Percentiles rank a stretch among this genome's conserved stretches.
These are phyloP conservation scores for Mimosa pudica DNA, from an alignment of 306 rosid genomes.

Conservation along the genomic window DNA sequence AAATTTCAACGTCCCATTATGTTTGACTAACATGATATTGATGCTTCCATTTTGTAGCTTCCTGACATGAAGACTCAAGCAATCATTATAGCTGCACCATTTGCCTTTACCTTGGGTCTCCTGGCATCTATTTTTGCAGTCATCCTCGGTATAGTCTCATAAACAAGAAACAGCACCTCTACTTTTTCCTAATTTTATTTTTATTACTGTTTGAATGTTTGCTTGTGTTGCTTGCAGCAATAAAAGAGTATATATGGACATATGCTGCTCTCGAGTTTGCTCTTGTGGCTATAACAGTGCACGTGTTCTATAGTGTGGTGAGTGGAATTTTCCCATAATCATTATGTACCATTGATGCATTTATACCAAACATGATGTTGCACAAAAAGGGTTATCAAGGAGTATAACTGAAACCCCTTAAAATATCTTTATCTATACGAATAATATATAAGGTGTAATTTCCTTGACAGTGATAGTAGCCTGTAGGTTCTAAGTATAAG, in stretches of 20 bases:
- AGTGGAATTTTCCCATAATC: conserved; percentile 40
- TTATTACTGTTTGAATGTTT: conserved; percentile 10
- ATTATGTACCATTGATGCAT: conserved; percentile 14
- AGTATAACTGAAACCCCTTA: background rate
- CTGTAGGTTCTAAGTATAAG: background rate
- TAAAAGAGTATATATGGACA: conserved; percentile 94
- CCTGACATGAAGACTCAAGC: conserved; percentile 85
- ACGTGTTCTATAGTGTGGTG: conserved; percentile 72
- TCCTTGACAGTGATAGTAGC: background rate
- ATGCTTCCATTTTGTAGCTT: conserved; percentile 53
- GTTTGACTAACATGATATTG: background rate
- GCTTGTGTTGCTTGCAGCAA: conserved; percentile 61
- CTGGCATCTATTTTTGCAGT: conserved; percentile 77
- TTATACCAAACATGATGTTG: conserved; percentile 7
- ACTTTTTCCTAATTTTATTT: background rate
- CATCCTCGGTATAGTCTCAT: conserved; percentile 63
- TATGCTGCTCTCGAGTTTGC: conserved; percentile 97
- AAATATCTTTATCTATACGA: background rate
- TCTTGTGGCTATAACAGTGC: conserved; percentile 76
- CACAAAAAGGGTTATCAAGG: background rate
- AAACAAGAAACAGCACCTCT: conserved; percentile 15
- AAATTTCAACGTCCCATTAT: conserved; percentile 23
- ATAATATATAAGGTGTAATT: background rate
- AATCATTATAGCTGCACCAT: conserved; percentile 79
- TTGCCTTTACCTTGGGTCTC: conserved; percentile 85